These are phyloP conservation scores for Dioscorea dumetorum DNA, from an alignment of 106 monocot genomes.

Conservation along the genomic window DNA sequence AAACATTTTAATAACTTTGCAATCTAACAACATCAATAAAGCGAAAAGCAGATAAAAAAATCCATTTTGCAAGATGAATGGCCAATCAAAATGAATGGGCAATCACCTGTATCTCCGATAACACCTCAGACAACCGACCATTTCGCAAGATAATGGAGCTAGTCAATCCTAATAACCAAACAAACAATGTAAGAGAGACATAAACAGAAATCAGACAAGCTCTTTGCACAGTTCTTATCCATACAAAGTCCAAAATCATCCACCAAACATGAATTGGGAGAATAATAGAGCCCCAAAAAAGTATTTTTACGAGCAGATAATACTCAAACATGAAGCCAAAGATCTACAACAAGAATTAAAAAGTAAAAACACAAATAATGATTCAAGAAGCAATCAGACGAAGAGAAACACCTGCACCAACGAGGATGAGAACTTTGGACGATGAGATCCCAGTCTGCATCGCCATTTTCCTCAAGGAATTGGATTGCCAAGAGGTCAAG, in stretches of 20 bases:
- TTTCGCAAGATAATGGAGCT: conserved; percentile 70
- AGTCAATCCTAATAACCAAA: conserved; percentile 44
- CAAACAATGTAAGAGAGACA: too few relatives aligned
- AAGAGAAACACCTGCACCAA: conserved; percentile 57
- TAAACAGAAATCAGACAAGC: too few relatives aligned
- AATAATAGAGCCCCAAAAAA: too few relatives aligned
- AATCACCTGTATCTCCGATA: conserved; percentile 70
- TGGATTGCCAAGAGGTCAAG: neutral
- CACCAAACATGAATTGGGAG: too few relatives aligned
- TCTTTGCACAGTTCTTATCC: too few relatives aligned
- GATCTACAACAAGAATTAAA: neutral
- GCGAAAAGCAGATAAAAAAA: too few relatives aligned
- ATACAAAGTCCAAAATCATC: too few relatives aligned
- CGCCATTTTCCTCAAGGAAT: conserved; percentile 38
- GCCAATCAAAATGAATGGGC: neutral
- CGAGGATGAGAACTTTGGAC: conserved; percentile 75
- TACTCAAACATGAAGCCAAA: neutral
- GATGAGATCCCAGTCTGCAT: conserved; percentile 75
- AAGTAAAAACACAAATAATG: too few relatives aligned
- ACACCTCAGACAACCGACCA: conserved; percentile 69
- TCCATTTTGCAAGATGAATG: neutral
- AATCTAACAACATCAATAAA: too few relatives aligned
- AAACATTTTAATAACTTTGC: too few relatives aligned
- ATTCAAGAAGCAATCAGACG: neutral
- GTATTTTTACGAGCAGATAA: too few relatives aligned